Evolutionary conservation across 352 stramenopile species (phyloP), one percentile per base, ranked within the genome.

Genomic region (Phytophthora citrophthora): DNA sequence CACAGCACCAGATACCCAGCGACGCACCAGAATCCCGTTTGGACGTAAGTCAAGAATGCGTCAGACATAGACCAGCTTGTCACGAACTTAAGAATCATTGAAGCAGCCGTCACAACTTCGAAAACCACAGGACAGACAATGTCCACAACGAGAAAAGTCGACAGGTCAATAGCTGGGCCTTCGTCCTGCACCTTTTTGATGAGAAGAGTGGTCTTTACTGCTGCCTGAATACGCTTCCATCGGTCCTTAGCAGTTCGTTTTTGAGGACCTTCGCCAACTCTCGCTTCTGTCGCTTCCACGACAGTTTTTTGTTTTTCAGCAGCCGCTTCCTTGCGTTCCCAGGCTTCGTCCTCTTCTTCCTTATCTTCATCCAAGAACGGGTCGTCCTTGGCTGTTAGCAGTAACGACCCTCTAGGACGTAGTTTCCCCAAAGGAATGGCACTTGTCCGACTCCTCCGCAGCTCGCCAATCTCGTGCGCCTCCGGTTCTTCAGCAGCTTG

Each of bases 141-240:
- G 27, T 94, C 85, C 16, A 92, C 85, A 29, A 88, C 55, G 18
- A 94, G 55, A 62, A 94, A 94, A 15, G 85, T 92, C 15, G 83
- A 90, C 7, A 90, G 58, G 40, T 89, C 80, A 44, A 94, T 91
- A 31, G 61, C 27, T 3, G 81, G 80, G 0, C 81, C 85, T 54
- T 88, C 73, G 38, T 87, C 74, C 36, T 79, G 61, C 15, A 84
- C 73, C 29, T 85, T 87, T 40, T 77, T 77, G 38, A 92, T 79
- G 39, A 88, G 55, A 23, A 91, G 43, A 27, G 81, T 83, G 8
- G 81, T 82, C 13, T 79, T 81, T 16, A 90, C 79, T 3, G 76
- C 77, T 29, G 72, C 74, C 24, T 76, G 79, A 0, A 74, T 79
- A 23, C 68, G 78, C 29, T 82, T 88, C 82, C 82, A 91, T 26